A percentile compares a stretch with the other conserved stretches of the same genome.
phyloP scores from a whole-genome alignment of 352 stramenopile species.

The Phytophthora agathidicida region DNA sequence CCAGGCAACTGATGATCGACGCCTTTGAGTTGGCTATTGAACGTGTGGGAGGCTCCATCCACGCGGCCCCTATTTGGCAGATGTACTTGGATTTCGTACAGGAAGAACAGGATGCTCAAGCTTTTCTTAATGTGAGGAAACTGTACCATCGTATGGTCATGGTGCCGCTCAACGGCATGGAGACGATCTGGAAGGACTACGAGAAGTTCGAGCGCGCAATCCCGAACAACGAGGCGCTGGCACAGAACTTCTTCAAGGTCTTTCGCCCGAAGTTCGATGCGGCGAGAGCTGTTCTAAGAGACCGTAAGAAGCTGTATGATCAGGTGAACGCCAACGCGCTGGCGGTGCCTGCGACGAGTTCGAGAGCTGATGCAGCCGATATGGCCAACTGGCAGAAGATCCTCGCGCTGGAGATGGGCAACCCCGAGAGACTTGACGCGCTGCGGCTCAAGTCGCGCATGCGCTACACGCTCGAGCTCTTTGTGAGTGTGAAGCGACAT shows the following conservation, averaged over 20 bases:
- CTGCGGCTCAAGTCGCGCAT: constrained; percentile 81
- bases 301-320: constrained; percentile 88
- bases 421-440: constrained; percentile 83
- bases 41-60: constrained; percentile 82
- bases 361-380: constrained; percentile 44
- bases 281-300: constrained; percentile 72
- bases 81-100: constrained; percentile 84
- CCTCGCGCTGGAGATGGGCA: constrained; percentile 75
- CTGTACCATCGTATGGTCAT: constrained; percentile 85
- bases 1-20: constrained; percentile 83
- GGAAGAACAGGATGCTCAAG: constrained; percentile 74
- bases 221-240: constrained; percentile 87
- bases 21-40: constrained; percentile 85
- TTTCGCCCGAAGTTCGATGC: constrained; percentile 87
- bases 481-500: constrained; percentile 78
- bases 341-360: constrained; percentile 49
- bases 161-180: constrained; percentile 79
- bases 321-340: constrained; percentile 75
- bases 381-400: constrained; percentile 86
- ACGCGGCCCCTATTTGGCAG: constrained; percentile 82
- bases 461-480: constrained; percentile 84
- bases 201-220: constrained; percentile 90
- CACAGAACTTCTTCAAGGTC: constrained; percentile 90
- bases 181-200: constrained; percentile 87
- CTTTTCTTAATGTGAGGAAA: constrained; percentile 82